Evolutionary conservation across 2,329 filamentous ascomycete species (phyloP), one percentile per base, ranked within the genome.

Genomic region (Nigrograna mackinnonii): DNA sequence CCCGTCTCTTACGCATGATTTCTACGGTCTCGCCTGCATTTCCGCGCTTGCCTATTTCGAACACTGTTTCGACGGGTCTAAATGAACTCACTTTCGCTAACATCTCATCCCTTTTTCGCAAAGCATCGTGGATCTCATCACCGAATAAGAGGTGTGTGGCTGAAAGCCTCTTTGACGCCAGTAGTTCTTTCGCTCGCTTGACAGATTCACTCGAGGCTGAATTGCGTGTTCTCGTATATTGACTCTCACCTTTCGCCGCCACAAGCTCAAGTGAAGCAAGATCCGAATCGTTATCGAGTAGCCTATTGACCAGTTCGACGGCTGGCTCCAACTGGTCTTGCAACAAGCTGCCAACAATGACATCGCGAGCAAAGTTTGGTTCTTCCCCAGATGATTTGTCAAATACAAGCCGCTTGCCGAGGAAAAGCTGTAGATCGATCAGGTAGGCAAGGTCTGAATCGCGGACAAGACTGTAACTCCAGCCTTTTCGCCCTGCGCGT

Each of bases 61-160:
- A 99, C n/a, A 99, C 89, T 0, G 92, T 97, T 69, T 99, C 94
- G 32, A 85, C 79, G 0, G 95, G 94, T 55, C 89, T 83, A 72
- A 94, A 99, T 2, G 87, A 86, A 57, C 89, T 91, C 43, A 99
- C 89, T 44, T 85, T 83, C 22, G 90, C 89, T 21, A 99, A 76
- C 89, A 99, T 95, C 37, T 87, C 84, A 36, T 91, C 84, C 22
- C 91, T 82, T 36, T 89, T 85, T 46, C 80, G 74, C 42, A 83
- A 79, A 1, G 79, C 80, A 38, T 86, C 81, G 40, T 86, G 78
- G 9, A 13, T 12, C 24, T 85, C 61, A 6, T 70, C 65, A 36
- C 57, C 85, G 62, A 97, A 97, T 1, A 99, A 74, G 5, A 86
- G 79, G 64, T 96, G 90, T 11, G 92, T 76, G 49, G 89, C 83